phyloP scores from a whole-genome alignment of 176 grass and related monocot genomes.

The Triticum monococcum region DNA sequence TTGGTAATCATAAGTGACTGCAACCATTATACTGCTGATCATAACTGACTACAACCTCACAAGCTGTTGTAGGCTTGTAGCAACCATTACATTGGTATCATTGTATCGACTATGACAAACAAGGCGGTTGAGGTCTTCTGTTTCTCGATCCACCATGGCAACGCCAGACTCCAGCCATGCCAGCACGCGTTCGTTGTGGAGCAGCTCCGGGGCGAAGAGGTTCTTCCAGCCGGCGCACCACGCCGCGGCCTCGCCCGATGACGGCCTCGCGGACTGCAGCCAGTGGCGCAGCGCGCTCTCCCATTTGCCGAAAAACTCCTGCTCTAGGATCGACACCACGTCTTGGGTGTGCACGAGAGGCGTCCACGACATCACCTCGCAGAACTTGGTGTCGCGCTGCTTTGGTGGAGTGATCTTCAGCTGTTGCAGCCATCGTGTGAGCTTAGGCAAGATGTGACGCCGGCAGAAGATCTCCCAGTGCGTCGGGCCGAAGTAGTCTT shows the following conservation, averaged over 20 bases:
- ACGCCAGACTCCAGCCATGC: slow-evolving; percentile 33
- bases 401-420: slow-evolving; percentile 30
- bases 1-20: too few species aligned
- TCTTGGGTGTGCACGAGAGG: slow-evolving; percentile 30
- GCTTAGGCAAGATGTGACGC: slow-evolving; percentile 34
- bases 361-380: slow-evolving; percentile 58
- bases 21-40: too few species aligned
- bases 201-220: slow-evolving; percentile 50
- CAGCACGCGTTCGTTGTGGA: slow-evolving; percentile 43
- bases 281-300: neutral
- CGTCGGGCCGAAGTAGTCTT: slow-evolving; percentile 41
- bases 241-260: slow-evolving; percentile 19
- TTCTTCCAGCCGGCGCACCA: slow-evolving; percentile 61
- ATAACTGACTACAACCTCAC: too few species aligned
- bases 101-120: neutral
- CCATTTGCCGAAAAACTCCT: neutral
- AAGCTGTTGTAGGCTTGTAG: too few species aligned
- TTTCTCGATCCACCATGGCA: slow-evolving; percentile 41
- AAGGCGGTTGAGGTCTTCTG: neutral
- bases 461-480: slow-evolving; percentile 46
- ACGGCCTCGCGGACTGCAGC: slow-evolving; percentile 8
- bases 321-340: slow-evolving; percentile 26
- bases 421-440: slow-evolving; percentile 12
- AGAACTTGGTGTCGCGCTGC: neutral
- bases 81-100: too few species aligned